These are phyloP conservation scores for Neotropicomus parvogracilis DNA, from an alignment of 1,284 basidiomycete species.

Conservation along the genomic window DNA sequence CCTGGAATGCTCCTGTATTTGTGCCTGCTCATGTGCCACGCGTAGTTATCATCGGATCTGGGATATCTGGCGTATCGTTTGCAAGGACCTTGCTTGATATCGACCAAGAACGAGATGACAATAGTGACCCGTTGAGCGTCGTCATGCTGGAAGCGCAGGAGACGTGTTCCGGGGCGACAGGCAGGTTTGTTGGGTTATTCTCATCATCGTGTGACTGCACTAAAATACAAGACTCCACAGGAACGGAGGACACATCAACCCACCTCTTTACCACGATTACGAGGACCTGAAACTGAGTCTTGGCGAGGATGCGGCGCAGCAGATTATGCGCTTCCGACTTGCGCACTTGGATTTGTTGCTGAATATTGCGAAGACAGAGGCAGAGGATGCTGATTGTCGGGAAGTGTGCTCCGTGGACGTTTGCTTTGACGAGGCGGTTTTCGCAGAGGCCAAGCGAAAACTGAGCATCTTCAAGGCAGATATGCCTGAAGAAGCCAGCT, in stretches of 20 bases:
- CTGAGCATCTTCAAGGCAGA: constrained; percentile 42
- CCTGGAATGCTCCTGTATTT: not conserved
- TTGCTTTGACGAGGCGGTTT: constrained; percentile 38
- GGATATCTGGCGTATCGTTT: constrained; percentile 47
- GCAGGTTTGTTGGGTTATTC: constrained; percentile 35
- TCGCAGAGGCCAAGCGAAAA: constrained; percentile 38
- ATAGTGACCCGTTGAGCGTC: constrained; percentile 30
- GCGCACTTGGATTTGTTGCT: constrained; percentile 52
- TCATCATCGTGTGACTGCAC: not conserved
- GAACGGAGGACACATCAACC: constrained; percentile 70
- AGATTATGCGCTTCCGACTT: constrained; percentile 58
- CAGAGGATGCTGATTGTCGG: constrained; percentile 44
- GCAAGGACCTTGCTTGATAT: constrained; percentile 39
- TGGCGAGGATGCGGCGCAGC: constrained; percentile 47
- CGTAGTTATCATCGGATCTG: constrained; percentile 48
- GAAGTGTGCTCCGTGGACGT: constrained; percentile 51
- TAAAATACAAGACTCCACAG: constrained; percentile 31
- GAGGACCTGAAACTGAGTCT: constrained; percentile 42
- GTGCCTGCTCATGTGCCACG: not conserved
- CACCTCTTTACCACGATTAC: constrained; percentile 61
- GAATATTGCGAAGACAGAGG: constrained; percentile 45
- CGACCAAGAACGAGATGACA: constrained; percentile 18
- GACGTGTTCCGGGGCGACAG: constrained; percentile 50
- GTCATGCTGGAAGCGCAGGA: constrained; percentile 51
- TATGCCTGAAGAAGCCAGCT: constrained; percentile 41